phyloP scores from a whole-genome alignment of 345 rosid genomes.

The Moricandia moricandioides region DNA sequence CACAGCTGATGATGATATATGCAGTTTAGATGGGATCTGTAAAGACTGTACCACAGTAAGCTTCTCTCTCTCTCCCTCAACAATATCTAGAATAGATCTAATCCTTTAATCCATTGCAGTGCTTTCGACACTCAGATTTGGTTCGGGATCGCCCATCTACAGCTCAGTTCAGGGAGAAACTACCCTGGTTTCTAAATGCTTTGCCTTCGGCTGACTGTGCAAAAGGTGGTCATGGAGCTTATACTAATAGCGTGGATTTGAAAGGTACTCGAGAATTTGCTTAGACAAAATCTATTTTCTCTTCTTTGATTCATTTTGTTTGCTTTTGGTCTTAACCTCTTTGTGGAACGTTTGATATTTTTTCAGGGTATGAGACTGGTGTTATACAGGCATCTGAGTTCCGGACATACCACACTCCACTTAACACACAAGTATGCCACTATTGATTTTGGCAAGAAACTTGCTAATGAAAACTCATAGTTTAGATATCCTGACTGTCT shows the following conservation, averaged over 20 bases:
- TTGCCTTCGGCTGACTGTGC: conserved; percentile 99
- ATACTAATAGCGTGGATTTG: conserved; percentile 75
- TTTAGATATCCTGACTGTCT: conserved; percentile 20
- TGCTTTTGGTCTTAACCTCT: conserved; percentile 49
- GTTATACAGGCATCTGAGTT: conserved; percentile 84
- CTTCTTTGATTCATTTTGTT: background rate
- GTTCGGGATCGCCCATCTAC: conserved; percentile 72
- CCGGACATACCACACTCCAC: conserved; percentile 93
- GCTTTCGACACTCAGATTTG: conserved; percentile 83
- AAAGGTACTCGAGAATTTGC: conserved; percentile 44
- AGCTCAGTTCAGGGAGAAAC: conserved; percentile 72
- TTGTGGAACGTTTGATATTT: background rate
- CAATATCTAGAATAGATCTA: conserved; percentile 23
- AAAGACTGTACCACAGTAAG: conserved; percentile 91
- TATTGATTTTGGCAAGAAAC: conserved; percentile 10
- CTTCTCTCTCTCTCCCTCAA: conserved; percentile 3
- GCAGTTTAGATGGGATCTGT: conserved; percentile 73
- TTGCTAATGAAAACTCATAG: background rate
- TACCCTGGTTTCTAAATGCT: conserved; percentile 87
- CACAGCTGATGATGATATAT: conserved; percentile 62
- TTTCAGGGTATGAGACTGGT: conserved; percentile 74
- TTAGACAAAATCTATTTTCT: conserved; percentile 10
- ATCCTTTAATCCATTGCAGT: conserved; percentile 53
- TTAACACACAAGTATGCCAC: conserved; percentile 68
- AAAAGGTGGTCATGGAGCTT: conserved; percentile 98